phyloP scores from a whole-genome alignment of 116 monocot species.

The Phalaenopsis hybrid region DNA sequence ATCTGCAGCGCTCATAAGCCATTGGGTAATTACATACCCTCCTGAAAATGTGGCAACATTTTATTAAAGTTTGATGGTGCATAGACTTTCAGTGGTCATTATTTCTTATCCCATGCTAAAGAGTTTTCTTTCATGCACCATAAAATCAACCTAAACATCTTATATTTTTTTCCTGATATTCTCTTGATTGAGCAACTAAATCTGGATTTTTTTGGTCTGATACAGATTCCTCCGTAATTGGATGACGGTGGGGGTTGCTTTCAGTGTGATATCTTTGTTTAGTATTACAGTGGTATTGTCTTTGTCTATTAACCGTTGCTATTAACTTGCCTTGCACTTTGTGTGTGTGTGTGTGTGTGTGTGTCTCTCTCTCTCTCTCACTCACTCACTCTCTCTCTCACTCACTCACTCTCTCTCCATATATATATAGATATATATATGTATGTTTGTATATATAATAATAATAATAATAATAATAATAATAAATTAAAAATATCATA shows the following conservation, averaged over 20 bases:
- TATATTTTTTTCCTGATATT: neutral
- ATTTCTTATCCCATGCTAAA: neutral
- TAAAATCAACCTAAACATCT: neutral
- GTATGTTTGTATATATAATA: neutral
- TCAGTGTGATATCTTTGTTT: slow-evolving; percentile 35
- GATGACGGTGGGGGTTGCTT: slow-evolving; percentile 56
- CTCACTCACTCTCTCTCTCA: neutral
- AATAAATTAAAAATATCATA: neutral
- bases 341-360: too few species aligned
- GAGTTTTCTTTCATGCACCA: neutral
- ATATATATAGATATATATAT: neutral
- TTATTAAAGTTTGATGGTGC: neutral
- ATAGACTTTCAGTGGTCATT: neutral
- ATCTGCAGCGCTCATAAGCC: neutral
- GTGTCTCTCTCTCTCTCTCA: too few species aligned
- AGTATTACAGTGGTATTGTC: slow-evolving; percentile 42
- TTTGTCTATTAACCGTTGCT: neutral
- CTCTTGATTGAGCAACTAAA: neutral
- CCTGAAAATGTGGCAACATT: too few species aligned
- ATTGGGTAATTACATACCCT: neutral
- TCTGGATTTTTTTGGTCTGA: slow-evolving; percentile 1
- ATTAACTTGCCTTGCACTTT: neutral
- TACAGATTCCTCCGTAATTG: slow-evolving; percentile 48
- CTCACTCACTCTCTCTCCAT: too few species aligned
- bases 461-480: too few species aligned